Percentiles rank a stretch among this genome's conserved stretches.
These are phyloP conservation scores for Linanthus parryae DNA, from an alignment of 148 eudicot genomes.

Conservation along the genomic window DNA sequence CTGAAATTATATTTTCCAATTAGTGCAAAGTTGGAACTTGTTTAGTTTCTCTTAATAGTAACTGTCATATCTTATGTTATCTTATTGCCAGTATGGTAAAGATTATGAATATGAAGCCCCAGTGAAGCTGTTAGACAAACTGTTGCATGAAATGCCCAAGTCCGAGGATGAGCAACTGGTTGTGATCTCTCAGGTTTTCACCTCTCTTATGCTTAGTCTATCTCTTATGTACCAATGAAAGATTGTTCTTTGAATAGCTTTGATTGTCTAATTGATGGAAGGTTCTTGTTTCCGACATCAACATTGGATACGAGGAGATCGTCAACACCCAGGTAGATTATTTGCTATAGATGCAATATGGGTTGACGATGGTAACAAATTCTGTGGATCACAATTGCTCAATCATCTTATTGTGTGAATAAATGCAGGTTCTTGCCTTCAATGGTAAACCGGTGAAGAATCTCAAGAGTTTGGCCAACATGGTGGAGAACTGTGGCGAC, in stretches of 20 bases:
- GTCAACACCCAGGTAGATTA: slow-evolving; percentile 77
- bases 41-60: too few relatives aligned
- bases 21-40: too few relatives aligned
- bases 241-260: background rate
- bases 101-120: slow-evolving; percentile 92
- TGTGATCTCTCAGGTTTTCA: slow-evolving; percentile 78
- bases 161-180: slow-evolving; percentile 82
- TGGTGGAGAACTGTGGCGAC: slow-evolving; percentile 78
- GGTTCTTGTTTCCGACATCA: slow-evolving; percentile 95
- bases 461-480: slow-evolving; percentile 76
- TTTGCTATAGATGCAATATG: slow-evolving; percentile 3
- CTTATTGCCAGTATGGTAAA: slow-evolving; percentile 69
- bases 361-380: background rate
- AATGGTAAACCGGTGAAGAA: slow-evolving; percentile 85
- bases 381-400: background rate
- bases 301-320: slow-evolving; percentile 88
- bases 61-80: too few relatives aligned
- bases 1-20: too few relatives aligned
- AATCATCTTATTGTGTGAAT: slow-evolving; percentile 1
- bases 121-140: slow-evolving; percentile 87
- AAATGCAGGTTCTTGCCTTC: slow-evolving; percentile 63
- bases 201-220: background rate
- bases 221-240: background rate
- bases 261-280: slow-evolving; percentile 18
- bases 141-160: slow-evolving; percentile 69